Evolutionary conservation across 2,329 filamentous ascomycete species (phyloP).

Genomic region (Knufia fluminis): DNA sequence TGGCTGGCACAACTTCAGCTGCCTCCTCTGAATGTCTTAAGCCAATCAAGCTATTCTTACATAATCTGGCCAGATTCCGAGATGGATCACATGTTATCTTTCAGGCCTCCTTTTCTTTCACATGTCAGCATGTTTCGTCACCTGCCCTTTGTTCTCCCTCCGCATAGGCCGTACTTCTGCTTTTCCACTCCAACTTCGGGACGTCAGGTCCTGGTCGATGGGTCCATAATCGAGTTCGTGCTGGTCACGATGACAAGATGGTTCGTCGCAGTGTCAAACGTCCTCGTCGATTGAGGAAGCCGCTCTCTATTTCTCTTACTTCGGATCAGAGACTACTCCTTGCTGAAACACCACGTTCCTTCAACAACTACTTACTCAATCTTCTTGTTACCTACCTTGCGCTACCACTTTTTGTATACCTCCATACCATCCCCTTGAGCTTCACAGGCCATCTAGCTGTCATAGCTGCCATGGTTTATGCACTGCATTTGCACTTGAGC

Average conservation of each 20-base stretch:
- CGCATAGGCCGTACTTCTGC: background rate
- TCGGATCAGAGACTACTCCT: slow-evolving; percentile 2
- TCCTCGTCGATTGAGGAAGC: slow-evolving; percentile 2
- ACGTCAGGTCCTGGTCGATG: background rate
- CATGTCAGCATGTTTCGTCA: slow-evolving; percentile 7
- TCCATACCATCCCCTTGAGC: slow-evolving; percentile 1
- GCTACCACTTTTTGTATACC: slow-evolving; percentile 1
- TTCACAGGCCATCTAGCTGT: background rate
- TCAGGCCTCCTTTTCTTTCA: background rate
- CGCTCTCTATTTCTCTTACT: slow-evolving; percentile 8
- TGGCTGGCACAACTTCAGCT: too few species aligned
- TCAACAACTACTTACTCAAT: background rate
- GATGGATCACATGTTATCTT: slow-evolving; percentile 5
- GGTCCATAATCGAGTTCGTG: background rate
- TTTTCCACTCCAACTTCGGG: background rate
- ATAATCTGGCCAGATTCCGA: background rate
- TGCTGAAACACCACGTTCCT: slow-evolving; percentile 1
- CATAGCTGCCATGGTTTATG: slow-evolving; percentile 6
- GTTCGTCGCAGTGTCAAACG: slow-evolving; percentile 1
- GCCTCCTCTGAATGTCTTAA: too few species aligned
- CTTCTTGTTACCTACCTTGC: background rate
- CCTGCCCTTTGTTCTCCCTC: too few species aligned
- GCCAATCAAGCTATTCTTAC: too few species aligned
- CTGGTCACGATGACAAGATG: slow-evolving; percentile 1
- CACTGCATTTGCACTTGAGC: slow-evolving; percentile 5